Base-by-base conservation (phyloP, 345 rosid genomes). In the Jatropha curcas region DNA sequence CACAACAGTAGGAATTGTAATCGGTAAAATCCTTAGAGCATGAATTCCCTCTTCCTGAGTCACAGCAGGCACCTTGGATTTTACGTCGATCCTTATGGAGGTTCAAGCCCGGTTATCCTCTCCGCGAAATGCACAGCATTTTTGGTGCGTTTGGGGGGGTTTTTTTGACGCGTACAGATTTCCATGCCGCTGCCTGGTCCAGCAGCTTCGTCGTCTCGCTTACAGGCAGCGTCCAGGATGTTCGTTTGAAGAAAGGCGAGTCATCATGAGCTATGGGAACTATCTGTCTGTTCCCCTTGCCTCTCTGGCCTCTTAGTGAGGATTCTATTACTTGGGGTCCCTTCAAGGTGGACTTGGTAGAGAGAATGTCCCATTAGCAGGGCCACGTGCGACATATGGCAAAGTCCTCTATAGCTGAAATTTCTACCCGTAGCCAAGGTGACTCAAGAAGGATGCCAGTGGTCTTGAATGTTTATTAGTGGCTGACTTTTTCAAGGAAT, bases 271-370 rank as follows among this genome's bases (percentile, higher is more conserved):
- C 88, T 46, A 87, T n/a, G n/a, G n/a, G 94, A 83, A 67, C 88
- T n/a, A n/a, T 56, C 77, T 90, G 76, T 76, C 96, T 24, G 89
- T 87, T 58, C 88, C 88, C 98, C 69, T 84, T 92, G 80, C 87
- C 93, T 76, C 94, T n/a, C n/a, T n/a, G 94, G 76, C 78, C 87
- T 45, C 65, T 76, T 24, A 88, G 88, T 30, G 97, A 90, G 58
- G 97, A 89, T 76, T 79, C 93, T 37, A 90, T 93, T 53, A 96
- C 91, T 53, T 81, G 91, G 83, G 98, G 94, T 4, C 99, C 99
- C n/a, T n/a, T 50, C 99, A 96, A 81, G 99, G 99, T 70, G 98
- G 97, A 61, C 99, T 96, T 76, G 97, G 90, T 35, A 86, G 90
- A 78, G 96, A n/a, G 97, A 71, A 88, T 95, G 93, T 90, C 98